Conservation (phyloP, 352 stramenopile species). For the Phytopythium litorale region DNA sequence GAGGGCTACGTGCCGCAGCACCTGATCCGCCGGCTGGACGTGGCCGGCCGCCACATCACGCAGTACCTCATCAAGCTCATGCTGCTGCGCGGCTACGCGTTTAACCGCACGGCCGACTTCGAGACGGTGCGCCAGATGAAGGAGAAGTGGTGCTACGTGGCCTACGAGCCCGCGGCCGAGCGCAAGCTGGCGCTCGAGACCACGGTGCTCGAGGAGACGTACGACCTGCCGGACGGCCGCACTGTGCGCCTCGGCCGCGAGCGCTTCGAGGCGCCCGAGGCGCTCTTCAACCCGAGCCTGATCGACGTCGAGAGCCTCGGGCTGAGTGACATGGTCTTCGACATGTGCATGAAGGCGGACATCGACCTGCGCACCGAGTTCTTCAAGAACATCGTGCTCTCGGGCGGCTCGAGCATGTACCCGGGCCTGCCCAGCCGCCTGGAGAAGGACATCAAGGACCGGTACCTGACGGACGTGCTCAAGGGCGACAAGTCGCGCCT, state of each 20-base stretch:
- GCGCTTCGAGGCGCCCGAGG: slow-evolving; percentile 94
- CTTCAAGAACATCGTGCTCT: slow-evolving; percentile 98
- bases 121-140: slow-evolving; percentile 94
- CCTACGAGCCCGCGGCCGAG: slow-evolving; percentile 86
- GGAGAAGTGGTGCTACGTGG: slow-evolving; percentile 93
- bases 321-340: slow-evolving; percentile 96
- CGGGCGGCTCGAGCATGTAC: slow-evolving; percentile 94
- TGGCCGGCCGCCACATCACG: slow-evolving; percentile 92
- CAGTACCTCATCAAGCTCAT: slow-evolving; percentile 95
- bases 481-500: slow-evolving; percentile 86
- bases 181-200: slow-evolving; percentile 88
- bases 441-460: slow-evolving; percentile 86
- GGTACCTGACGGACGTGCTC: slow-evolving; percentile 82
- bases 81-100: slow-evolving; percentile 87
- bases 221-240: slow-evolving; percentile 96
- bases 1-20: slow-evolving; percentile 90
- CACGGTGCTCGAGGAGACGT: slow-evolving; percentile 90
- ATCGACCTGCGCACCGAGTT: slow-evolving; percentile 94
- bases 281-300: slow-evolving; percentile 96
- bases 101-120: slow-evolving; percentile 92
- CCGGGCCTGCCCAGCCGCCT: slow-evolving; percentile 91
- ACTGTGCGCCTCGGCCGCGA: slow-evolving; percentile 94
- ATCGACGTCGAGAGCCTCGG: slow-evolving; percentile 96
- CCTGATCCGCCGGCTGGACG: slow-evolving; percentile 88
- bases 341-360: slow-evolving; percentile 97